Percentiles rank a stretch among this genome's conserved stretches.
These are phyloP conservation scores for Penicillium mononematosum DNA, from an alignment of 495 filamentous ascomycete species.

Conservation along the genomic window DNA sequence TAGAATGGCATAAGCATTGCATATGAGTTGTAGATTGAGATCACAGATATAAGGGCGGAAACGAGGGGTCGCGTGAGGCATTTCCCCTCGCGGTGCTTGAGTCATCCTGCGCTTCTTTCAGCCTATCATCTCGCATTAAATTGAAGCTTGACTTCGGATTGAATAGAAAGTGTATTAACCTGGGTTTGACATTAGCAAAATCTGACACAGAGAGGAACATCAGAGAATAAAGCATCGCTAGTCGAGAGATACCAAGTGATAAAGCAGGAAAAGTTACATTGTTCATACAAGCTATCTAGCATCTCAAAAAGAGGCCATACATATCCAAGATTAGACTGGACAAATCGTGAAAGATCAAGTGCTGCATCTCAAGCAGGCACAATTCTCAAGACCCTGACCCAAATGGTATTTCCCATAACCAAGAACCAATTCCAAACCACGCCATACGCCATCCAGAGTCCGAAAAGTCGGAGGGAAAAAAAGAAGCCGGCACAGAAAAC, in stretches of 20 bases:
- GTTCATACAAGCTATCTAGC: slow-evolving; percentile 32
- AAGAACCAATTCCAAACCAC: slow-evolving; percentile 25
- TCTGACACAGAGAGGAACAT: no score
- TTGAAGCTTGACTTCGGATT: neutral
- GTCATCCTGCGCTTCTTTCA: slow-evolving; percentile 7
- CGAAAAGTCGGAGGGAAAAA: slow-evolving; percentile 17
- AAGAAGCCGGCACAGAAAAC: slow-evolving; percentile 20
- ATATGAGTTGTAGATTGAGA: neutral
- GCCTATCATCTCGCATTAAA: slow-evolving; percentile 1
- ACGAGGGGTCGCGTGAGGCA: neutral
- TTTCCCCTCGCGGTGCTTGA: slow-evolving; percentile 10
- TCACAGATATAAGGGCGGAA: neutral
- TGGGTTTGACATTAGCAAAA: no score
- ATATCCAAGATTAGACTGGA: slow-evolving; percentile 19
- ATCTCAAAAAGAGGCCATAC: slow-evolving; percentile 11
- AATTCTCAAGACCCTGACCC: slow-evolving; percentile 21
- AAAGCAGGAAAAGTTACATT: slow-evolving; percentile 8
- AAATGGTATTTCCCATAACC: slow-evolving; percentile 39
- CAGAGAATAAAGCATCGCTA: no score
- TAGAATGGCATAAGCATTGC: neutral
- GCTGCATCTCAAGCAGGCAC: slow-evolving; percentile 12
- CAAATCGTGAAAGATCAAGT: slow-evolving; percentile 23
- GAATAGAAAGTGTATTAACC: neutral
- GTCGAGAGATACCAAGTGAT: no score
- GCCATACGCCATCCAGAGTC: slow-evolving; percentile 37